Evolutionary conservation across 2,329 filamentous ascomycete species (phyloP).

Genomic region (Lecanicillium sp.): DNA sequence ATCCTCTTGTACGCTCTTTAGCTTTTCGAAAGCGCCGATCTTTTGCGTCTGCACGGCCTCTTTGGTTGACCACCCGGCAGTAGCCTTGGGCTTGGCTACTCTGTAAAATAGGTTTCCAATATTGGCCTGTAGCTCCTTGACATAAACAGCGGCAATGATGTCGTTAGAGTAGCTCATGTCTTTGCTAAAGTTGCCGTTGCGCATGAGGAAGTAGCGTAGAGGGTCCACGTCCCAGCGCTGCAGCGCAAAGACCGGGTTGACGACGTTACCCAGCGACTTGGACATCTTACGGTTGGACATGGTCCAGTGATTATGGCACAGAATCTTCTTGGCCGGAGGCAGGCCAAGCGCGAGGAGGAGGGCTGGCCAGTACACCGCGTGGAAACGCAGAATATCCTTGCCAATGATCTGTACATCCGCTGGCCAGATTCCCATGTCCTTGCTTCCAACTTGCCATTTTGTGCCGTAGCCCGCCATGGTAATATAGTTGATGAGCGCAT

Average conservation of each 20-base stretch:
- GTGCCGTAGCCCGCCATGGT: constrained; percentile 72
- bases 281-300: constrained; percentile 92
- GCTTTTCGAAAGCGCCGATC: constrained; percentile 21
- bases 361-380: constrained; percentile 97
- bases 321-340: constrained; percentile 68
- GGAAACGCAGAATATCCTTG: constrained; percentile 94
- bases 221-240: constrained; percentile 82
- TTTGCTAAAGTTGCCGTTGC: constrained; percentile 67
- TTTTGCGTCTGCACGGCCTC: constrained; percentile 43
- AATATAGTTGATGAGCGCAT: constrained; percentile 90
- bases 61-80: constrained; percentile 54
- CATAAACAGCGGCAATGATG: constrained; percentile 68
- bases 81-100: constrained; percentile 56
- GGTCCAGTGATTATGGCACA: constrained; percentile 95
- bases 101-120: constrained; percentile 77
- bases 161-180: constrained; percentile 84
- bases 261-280: constrained; percentile 90
- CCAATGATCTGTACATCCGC: constrained; percentile 89
- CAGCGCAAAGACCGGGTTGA: constrained; percentile 88
- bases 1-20: not conserved
- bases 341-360: constrained; percentile 84
- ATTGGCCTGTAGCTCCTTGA: constrained; percentile 68
- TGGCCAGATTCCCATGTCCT: constrained; percentile 69
- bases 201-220: constrained; percentile 83
- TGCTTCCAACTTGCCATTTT: constrained; percentile 57